Base-by-base conservation (phyloP, 495 filamentous ascomycete genomes). In the Alectoria sarmentosa region DNA sequence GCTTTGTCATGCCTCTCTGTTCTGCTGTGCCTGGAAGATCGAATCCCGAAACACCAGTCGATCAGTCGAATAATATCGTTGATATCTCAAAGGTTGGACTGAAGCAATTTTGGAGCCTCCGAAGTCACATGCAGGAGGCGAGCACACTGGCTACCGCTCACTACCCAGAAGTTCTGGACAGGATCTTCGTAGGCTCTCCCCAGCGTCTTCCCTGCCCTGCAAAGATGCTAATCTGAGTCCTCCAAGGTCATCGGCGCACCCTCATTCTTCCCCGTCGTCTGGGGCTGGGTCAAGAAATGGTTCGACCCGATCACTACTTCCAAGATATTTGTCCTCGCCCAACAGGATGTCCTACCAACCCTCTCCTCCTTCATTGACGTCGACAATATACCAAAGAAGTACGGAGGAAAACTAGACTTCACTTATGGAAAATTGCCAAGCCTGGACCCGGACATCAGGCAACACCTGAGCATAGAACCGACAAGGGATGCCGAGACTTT, bases 221-320 rank as follows among this genome's bases (percentile, higher is more conserved):
- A 0, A 3, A 21, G 8, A 38, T 52, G 28, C 21, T 62, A n/a
- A 42, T 28, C 1, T 26, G 32, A 44, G 17, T 55, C 15, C 8
- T 63, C 67, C 38, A 70, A 90, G 82, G 90, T 96, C 71, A 89
- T 96, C 66, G 90, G 91, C 55, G 92, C 92, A 1, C 92, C 92
- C 6, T 80, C 84, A 52, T 96, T 95, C 81, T 96, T 96, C 77
- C 89, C 89, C 37, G 95, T 91, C 15, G 90, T 96, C 60, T 96
- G 92, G 92, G 83, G 88, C 67, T 96, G 92, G 92, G 88, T 95
- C 76, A 95, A 96, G 79, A 86, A 87, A 71, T 96, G 92, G 92
- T 96, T 96, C 72, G 92, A 96, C 76, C 92, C 92, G 34, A 88
- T 88, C 64, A 96, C 92, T 55, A 90, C 91, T 5, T 91, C 89